Percentiles rank a stretch among this genome's conserved stretches.
Conservation (phyloP, 148 eudicot species). For the Amaranthus cruentus region DNA sequence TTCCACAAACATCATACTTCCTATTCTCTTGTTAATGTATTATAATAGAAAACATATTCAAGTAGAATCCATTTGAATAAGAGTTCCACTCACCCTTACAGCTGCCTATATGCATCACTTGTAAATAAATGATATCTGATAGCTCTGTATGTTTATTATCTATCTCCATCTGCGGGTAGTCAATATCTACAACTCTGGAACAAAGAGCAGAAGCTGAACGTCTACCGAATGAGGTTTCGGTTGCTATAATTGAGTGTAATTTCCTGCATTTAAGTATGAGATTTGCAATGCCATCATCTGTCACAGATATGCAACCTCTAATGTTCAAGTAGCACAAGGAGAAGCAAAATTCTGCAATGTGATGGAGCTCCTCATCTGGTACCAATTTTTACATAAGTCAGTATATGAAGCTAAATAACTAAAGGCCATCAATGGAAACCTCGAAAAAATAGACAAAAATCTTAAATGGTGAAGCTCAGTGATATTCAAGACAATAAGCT, state of each 20-base stretch:
- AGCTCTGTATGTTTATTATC: slow-evolving; percentile 25
- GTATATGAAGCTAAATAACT: neutral
- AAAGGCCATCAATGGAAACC: neutral
- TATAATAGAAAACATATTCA: neutral
- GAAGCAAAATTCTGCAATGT: slow-evolving; percentile 47
- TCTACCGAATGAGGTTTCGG: slow-evolving; percentile 65
- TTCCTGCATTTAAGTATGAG: slow-evolving; percentile 43
- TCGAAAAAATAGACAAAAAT: neutral
- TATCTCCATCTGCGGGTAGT: slow-evolving; percentile 17
- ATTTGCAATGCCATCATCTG: slow-evolving; percentile 71
- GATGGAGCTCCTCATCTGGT: slow-evolving; percentile 67
- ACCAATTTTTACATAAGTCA: slow-evolving; percentile 7
- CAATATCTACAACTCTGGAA: slow-evolving; percentile 29
- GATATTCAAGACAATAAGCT: neutral
- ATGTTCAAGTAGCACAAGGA: slow-evolving; percentile 60
- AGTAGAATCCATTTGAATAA: neutral
- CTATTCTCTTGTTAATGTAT: no score
- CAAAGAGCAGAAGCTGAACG: slow-evolving; percentile 55
- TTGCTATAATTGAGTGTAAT: slow-evolving; percentile 63
- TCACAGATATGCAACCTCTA: slow-evolving; percentile 62
- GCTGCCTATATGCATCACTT: slow-evolving; percentile 70
- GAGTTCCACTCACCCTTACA: slow-evolving; percentile 55
- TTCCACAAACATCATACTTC: neutral
- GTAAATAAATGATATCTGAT: slow-evolving; percentile 31
- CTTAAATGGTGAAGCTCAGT: neutral